Conservation (phyloP, 352 stramenopile species). For the Thraustochytrium sp. region DNA sequence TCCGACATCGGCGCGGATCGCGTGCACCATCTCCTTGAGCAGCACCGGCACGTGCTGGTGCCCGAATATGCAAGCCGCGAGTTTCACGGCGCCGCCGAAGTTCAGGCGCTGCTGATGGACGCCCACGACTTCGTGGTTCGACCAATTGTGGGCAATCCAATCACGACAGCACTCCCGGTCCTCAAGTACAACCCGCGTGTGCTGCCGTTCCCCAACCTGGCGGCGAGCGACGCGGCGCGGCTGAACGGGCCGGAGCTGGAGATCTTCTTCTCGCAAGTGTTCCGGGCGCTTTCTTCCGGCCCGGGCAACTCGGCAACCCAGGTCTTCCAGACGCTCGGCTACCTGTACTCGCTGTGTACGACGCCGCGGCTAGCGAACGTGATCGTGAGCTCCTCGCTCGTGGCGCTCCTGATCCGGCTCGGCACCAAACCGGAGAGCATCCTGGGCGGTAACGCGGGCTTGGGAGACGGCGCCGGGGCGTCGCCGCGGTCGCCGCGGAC, state of each 20-base stretch:
- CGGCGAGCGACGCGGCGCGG: background rate
- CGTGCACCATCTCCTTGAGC: background rate
- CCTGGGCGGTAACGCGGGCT: background rate
- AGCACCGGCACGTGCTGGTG: background rate
- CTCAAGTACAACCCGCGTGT: slow-evolving; percentile 22
- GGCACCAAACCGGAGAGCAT: background rate
- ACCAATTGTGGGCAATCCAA: slow-evolving; percentile 31
- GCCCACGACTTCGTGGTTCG: background rate
- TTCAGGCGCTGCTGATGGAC: background rate
- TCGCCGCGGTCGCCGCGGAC: background rate
- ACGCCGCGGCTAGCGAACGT: slow-evolving; percentile 19
- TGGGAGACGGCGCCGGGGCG: too few relatives aligned
- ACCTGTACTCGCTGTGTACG: slow-evolving; percentile 28
- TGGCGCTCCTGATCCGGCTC: slow-evolving; percentile 12
- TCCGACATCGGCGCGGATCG: background rate
- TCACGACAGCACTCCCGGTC: background rate
- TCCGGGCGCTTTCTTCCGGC: slow-evolving; percentile 9
- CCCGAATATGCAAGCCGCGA: background rate
- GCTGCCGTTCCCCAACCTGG: background rate
- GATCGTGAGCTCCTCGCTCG: slow-evolving; percentile 30
- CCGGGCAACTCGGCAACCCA: background rate
- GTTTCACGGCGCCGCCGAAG: background rate
- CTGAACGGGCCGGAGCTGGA: background rate
- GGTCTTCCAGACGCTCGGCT: background rate
- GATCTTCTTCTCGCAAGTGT: slow-evolving; percentile 9